Percentiles rank a stretch among this genome's conserved stretches.
Evolutionary conservation across 2,329 filamentous ascomycete species (phyloP).

Genomic region (Stenocarpella maydis): DNA sequence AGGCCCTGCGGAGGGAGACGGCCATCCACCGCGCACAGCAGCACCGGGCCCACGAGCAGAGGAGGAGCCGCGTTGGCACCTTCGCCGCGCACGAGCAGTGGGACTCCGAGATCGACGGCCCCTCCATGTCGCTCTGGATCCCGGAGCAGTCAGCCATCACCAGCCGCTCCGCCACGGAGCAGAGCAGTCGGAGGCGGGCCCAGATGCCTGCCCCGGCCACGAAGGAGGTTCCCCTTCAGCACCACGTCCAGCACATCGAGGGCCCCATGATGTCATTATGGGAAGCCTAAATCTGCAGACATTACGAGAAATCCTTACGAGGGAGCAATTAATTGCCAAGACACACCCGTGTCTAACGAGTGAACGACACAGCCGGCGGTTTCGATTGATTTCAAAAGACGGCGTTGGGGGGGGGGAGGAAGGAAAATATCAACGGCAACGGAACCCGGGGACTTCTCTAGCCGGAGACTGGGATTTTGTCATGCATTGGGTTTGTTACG

Average conservation of each 20-base stretch:
- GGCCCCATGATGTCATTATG: conserved; percentile 35
- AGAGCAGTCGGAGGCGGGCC: conserved; percentile 29
- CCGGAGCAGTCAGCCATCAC: conserved; percentile 18
- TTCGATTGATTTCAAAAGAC: no score
- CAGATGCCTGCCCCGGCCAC: neutral
- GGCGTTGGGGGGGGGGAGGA: conserved; percentile 21
- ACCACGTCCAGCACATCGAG: conserved; percentile 27
- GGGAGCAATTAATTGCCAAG: neutral
- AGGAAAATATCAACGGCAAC: neutral
- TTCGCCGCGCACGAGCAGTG: conserved; percentile 33
- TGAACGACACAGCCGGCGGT: conserved; percentile 1
- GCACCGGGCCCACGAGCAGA: conserved; percentile 15
- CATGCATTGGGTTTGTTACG: conserved; percentile 23
- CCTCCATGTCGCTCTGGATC: conserved; percentile 31
- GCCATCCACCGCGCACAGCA: conserved; percentile 33
- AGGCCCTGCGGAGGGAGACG: conserved; percentile 32
- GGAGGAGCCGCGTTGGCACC: conserved; percentile 12
- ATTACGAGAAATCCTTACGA: neutral
- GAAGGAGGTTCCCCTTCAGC: conserved; percentile 8
- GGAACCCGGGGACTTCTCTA: neutral
- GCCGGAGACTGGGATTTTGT: conserved; percentile 11
- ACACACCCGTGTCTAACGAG: neutral
- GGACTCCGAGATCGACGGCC: conserved; percentile 33
- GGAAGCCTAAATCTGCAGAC: conserved; percentile 19
- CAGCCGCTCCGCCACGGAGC: neutral